A percentile compares a stretch with the other conserved stretches of the same genome.
phyloP scores from a whole-genome alignment of 2,329 filamentous ascomycete species.

The Alternaria triticimaculans region DNA sequence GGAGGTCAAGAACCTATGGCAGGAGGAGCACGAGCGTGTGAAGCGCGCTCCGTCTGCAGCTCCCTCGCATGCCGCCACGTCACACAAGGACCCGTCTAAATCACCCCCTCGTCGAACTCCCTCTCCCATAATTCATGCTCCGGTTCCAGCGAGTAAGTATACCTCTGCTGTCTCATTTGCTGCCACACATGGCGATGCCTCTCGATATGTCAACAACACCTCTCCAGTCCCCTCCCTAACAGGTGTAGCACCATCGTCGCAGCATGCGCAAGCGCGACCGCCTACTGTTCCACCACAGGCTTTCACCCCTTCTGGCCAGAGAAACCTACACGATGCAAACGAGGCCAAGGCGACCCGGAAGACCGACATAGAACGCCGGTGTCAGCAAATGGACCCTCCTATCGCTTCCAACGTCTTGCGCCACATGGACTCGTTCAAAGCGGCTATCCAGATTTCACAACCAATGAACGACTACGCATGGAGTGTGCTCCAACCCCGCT shows the following conservation, averaged over 20 bases:
- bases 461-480: slow-evolving; percentile 74
- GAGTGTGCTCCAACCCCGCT: slow-evolving; percentile 70
- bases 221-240: slow-evolving; percentile 38
- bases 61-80: slow-evolving; percentile 22
- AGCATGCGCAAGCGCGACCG: slow-evolving; percentile 40
- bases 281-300: slow-evolving; percentile 43
- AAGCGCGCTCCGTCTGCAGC: slow-evolving; percentile 24
- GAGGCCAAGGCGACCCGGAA: slow-evolving; percentile 69
- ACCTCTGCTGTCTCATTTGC: slow-evolving; percentile 22
- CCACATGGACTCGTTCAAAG: slow-evolving; percentile 76
- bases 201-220: slow-evolving; percentile 26
- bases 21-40: slow-evolving; percentile 21
- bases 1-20: slow-evolving; percentile 56
- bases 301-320: slow-evolving; percentile 49
- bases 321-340: slow-evolving; percentile 68
- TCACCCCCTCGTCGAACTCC: slow-evolving; percentile 35
- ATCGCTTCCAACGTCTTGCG: slow-evolving; percentile 67
- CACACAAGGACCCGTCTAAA: slow-evolving; percentile 25
- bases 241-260: slow-evolving; percentile 35
- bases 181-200: slow-evolving; percentile 18
- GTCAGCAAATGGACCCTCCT: slow-evolving; percentile 69
- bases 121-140: slow-evolving; percentile 44
- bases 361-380: slow-evolving; percentile 75
- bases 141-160: slow-evolving; percentile 46
- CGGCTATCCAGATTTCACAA: slow-evolving; percentile 71